Evolutionary conservation across 768 basidiomycete species (phyloP), one percentile per base, ranked within the genome.

Genomic region (Tremella fuciformis): DNA sequence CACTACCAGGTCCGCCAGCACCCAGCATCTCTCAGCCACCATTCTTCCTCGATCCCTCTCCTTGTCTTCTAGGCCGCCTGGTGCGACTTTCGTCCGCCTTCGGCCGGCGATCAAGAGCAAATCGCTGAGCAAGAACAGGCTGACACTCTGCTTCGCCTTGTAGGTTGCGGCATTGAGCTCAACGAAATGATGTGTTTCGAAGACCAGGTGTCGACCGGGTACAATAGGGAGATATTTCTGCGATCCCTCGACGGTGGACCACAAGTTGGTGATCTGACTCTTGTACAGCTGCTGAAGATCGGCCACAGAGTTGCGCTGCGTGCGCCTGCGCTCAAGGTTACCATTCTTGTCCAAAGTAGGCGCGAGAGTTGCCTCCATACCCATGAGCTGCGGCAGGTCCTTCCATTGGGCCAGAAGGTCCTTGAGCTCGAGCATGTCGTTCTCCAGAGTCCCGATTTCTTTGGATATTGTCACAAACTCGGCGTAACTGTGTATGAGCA

Each of bases 401-500:
- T 93, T 92, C 88, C 93, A 98, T 72, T 99, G 96, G 13, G 88
- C 86, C 2, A 98, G 82, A 6, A 88, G 83, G 55, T 93, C 91
- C 76, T 96, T 97, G 75, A 99, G 84, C 71, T 98, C 93, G 26
- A 97, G 83, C 88, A 98, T 89, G 76, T 97, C 93, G 71, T 92
- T 93, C 80, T 99, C 96, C 24, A 99, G 84, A 1, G 89, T 87
- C 24, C 88, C 87, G 54, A 99, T 94, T 78, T 98, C 96, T 73
- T 98, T 98, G 2, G 96, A 96, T 19, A 99, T 89, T 55, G 88
- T 82, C 24, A 99, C 89, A 73, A 98, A 98, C 75, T 98, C 91
- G 47, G 92, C 89, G 72, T 98, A 98, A 78, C 94, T 98, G 69
- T 16, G n/a, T 18, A 48, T 61, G 26, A 52, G 49, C 54, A 22